A percentile compares a stretch with the other conserved stretches of the same genome.
phyloP scores from a whole-genome alignment of 2,329 filamentous ascomycete genomes.

The Fusarium pseudonygamai region DNA sequence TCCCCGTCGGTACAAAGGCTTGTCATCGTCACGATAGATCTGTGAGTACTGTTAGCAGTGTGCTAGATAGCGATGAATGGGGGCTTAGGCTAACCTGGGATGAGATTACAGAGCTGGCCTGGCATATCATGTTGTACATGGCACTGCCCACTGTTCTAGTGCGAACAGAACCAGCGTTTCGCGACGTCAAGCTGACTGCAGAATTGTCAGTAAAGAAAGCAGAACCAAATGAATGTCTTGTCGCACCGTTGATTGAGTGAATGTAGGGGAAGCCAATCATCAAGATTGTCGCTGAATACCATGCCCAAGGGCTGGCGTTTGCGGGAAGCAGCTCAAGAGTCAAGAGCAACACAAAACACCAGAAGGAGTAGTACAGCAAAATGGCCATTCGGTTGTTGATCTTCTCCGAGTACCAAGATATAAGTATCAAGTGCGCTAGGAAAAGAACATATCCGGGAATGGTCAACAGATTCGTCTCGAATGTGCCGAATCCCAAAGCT shows the following conservation, averaged over 20 bases:
- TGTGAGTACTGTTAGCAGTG: not conserved
- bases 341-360: slow-evolving; percentile 63
- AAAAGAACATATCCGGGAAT: slow-evolving; percentile 58
- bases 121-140: slow-evolving; percentile 61
- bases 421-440: slow-evolving; percentile 53
- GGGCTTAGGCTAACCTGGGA: slow-evolving; percentile 34
- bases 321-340: slow-evolving; percentile 52
- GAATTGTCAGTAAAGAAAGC: not conserved
- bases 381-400: slow-evolving; percentile 52
- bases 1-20: slow-evolving; percentile 50
- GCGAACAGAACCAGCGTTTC: slow-evolving; percentile 67
- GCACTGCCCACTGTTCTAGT: slow-evolving; percentile 67
- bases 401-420: slow-evolving; percentile 57
- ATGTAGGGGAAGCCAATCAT: slow-evolving; percentile 49
- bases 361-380: slow-evolving; percentile 58
- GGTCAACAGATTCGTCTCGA: slow-evolving; percentile 65
- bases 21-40: slow-evolving; percentile 55
- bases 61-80: fast-evolving
- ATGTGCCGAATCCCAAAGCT: slow-evolving; percentile 59
- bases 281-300: slow-evolving; percentile 47
- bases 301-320: slow-evolving; percentile 43
- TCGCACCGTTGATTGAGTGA: slow-evolving; percentile 20
- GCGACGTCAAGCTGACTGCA: slow-evolving; percentile 64
- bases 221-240: fast-evolving
- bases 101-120: slow-evolving; percentile 47